Evolutionary conservation across 2,329 filamentous ascomycete genomes (phyloP).

Genomic region (Rachicladosporium sp.): DNA sequence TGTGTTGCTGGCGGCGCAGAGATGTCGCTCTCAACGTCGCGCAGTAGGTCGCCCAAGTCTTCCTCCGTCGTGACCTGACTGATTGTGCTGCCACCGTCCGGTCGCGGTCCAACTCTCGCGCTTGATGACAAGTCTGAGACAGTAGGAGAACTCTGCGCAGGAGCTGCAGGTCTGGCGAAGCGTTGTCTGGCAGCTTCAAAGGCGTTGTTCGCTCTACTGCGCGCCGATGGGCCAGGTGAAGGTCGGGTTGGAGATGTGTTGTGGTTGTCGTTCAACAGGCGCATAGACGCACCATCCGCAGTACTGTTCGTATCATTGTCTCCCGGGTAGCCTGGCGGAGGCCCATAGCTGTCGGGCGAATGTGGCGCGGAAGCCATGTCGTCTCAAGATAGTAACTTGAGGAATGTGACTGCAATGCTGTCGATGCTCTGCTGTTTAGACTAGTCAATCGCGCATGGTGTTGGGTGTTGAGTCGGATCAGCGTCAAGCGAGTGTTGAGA

Average conservation of each 20-base stretch:
- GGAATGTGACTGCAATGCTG: too few species aligned
- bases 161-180: constrained; percentile 4
- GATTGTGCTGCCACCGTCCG: too few species aligned
- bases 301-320: constrained; percentile 20
- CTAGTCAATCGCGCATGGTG: too few species aligned
- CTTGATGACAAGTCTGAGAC: too few species aligned
- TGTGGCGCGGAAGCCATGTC: background rate
- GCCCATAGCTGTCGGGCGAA: constrained; percentile 14
- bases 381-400: too few species aligned
- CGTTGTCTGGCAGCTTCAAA: constrained; percentile 6
- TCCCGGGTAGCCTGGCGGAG: constrained; percentile 32
- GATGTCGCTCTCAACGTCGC: constrained; percentile 26
- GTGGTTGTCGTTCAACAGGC: constrained; percentile 36
- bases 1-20: constrained; percentile 4
- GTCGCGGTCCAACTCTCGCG: too few species aligned
- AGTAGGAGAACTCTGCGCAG: constrained; percentile 7
- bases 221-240: constrained; percentile 15
- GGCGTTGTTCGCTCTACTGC: constrained; percentile 6
- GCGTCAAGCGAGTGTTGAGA: too few species aligned
- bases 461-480: too few species aligned
- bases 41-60: constrained; percentile 31
- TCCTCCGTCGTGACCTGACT: too few species aligned
- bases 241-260: constrained; percentile 22
- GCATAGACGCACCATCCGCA: constrained; percentile 35
- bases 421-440: too few species aligned